Conservation (phyloP, 345 rosid genomes). For the Gossypium rotundifolium region DNA sequence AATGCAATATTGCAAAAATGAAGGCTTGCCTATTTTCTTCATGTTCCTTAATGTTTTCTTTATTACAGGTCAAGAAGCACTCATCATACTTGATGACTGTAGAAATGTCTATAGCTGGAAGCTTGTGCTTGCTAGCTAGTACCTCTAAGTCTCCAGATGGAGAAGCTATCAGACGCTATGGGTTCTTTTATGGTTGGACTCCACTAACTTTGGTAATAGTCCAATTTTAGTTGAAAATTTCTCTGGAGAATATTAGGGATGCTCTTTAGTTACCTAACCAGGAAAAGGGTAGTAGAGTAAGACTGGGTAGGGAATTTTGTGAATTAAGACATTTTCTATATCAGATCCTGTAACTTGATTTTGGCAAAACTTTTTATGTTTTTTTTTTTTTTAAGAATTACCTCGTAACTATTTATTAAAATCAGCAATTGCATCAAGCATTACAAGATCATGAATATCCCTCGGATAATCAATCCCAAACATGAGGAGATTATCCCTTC, state of each 20-base stretch:
- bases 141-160: conserved; percentile 93
- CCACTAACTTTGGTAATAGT: conserved; percentile 63
- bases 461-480: too few relatives aligned
- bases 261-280: neutral
- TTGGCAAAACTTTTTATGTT: neutral
- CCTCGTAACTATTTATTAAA: too few relatives aligned
- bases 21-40: neutral
- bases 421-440: too few relatives aligned
- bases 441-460: too few relatives aligned
- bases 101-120: conserved; percentile 95
- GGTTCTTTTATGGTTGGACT: conserved; percentile 96
- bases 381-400: too few relatives aligned
- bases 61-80: conserved; percentile 80
- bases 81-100: conserved; percentile 93
- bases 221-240: neutral
- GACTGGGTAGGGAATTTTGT: neutral
- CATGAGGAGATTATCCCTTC: too few relatives aligned
- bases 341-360: neutral
- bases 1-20: neutral
- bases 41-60: conserved; percentile 3
- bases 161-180: conserved; percentile 66
- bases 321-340: neutral
- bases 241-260: neutral
- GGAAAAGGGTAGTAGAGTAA: neutral
- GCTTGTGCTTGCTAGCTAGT: conserved; percentile 79